A percentile compares a stretch with the other conserved stretches of the same genome.
phyloP scores from a whole-genome alignment of 2,329 filamentous ascomycete species.

The Apiospora phragmitis region DNA sequence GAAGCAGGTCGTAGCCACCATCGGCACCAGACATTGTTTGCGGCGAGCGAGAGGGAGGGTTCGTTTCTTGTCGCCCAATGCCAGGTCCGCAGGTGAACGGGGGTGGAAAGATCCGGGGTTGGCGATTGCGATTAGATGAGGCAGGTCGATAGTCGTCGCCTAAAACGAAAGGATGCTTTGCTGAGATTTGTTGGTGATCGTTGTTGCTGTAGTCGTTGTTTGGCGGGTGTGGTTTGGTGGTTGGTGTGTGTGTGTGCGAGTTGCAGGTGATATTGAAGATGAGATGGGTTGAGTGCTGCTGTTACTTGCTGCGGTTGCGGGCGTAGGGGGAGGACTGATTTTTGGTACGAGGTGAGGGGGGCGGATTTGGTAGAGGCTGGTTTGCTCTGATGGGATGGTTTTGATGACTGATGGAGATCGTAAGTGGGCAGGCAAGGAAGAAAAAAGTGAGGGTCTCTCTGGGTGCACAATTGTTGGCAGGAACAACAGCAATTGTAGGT shows the following conservation, averaged over 20 bases:
- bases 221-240: not conserved
- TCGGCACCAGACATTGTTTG: constrained; percentile 51
- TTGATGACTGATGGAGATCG: constrained; percentile 6
- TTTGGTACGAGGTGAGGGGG: constrained; percentile 5
- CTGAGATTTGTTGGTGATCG: not conserved
- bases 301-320: constrained; percentile 1
- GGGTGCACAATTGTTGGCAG: constrained; percentile 2
- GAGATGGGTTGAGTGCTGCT: not conserved
- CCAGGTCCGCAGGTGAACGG: not conserved
- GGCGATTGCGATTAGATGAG: not conserved
- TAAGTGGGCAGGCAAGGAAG: not conserved
- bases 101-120: not conserved
- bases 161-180: constrained; percentile 2
- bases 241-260: not conserved
- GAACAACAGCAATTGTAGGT: constrained; percentile 6
- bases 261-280: constrained; percentile 5
- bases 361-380: not conserved
- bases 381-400: constrained; percentile 2
- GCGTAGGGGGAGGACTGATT: not conserved
- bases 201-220: not conserved
- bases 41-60: constrained; percentile 2
- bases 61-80: constrained; percentile 7
- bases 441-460: constrained; percentile 3
- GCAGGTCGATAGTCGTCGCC: not conserved
- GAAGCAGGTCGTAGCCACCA: constrained; percentile 57